Base-by-base conservation (phyloP, 75 land plant species). In the Sequoia sempervirens region DNA sequence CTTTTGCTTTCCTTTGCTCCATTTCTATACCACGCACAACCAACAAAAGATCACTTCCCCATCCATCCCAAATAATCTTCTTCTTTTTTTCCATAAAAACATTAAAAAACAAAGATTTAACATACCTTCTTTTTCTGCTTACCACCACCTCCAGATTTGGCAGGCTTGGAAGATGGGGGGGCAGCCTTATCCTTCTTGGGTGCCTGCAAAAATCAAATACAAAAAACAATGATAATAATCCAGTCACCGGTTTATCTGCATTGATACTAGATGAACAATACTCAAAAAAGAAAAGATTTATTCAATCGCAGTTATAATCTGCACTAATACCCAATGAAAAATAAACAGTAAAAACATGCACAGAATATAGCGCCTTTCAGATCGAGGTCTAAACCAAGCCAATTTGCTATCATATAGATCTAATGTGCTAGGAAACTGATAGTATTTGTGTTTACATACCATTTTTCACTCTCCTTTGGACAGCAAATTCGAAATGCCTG, bases 1-100 rank as follows among this genome's bases (percentile, higher is more conserved):
- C 87, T 90, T 88, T 66, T 90, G 91, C 91, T 90, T 90, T 69
- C 91, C 91, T 76, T 90, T 90, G 88, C 91, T 90, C 87, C 90
- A 88, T 81, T 88, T 88, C 88, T 87, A 38, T 30, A 74, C 43
- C 18, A 76, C 32, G 5, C 34, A 32, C 17, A 82, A 37, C 82
- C 17, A 15, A 36, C 26, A 79, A 69, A 83, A 45, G 8, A 83
- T 8, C 2, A 58, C 14, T 53, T 34, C 36, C 2, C 64, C 30
- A 84, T 43, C 36, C 36, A 30, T 9, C 26, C 4, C 7, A 18
- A 50, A 43, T 7, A 30, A 10, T 23, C 20, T 34, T 34, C 36
- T 34, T 34, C 0, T 34, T 34, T 61, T 6, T 56, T 26, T 41
- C 1, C 58, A 74, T 41, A 18, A 10, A 15, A 26, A 3, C 5